Conservation (phyloP, 805 yeast species). For the Teunomyces atbi region DNA sequence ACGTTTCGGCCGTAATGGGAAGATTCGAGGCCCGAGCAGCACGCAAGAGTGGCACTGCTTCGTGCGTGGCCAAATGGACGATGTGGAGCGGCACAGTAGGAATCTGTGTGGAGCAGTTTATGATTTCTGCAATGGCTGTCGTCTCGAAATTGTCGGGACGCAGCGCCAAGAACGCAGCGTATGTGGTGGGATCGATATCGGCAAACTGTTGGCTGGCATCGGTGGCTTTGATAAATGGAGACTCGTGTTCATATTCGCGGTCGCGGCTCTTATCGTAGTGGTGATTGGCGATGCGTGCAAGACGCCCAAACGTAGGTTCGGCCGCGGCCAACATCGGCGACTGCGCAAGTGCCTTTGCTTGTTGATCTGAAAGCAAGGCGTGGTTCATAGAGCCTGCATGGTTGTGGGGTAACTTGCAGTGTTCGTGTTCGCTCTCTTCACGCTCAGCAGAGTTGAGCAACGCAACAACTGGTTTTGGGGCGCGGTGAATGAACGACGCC, state of each 20-base stretch:
- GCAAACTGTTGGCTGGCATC: constrained; percentile 12
- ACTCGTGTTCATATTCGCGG: constrained; percentile 19
- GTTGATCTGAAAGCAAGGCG: constrained; percentile 46
- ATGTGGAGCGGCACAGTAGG: constrained; percentile 76
- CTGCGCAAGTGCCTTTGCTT: constrained; percentile 51
- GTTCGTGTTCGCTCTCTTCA: constrained; percentile 24
- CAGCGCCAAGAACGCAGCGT: constrained; percentile 73
- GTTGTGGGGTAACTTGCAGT: constrained; percentile 32
- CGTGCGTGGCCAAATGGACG: constrained; percentile 85
- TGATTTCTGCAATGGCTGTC: constrained; percentile 74
- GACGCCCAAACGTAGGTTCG: constrained; percentile 54
- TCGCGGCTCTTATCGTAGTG: constrained; percentile 12
- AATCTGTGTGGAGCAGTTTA: constrained; percentile 54
- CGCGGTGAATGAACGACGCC: constrained; percentile 38
- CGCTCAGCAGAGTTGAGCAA: constrained; percentile 20
- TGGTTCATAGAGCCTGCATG: constrained; percentile 21
- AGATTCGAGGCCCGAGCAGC: constrained; percentile 59
- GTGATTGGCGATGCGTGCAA: constrained; percentile 40
- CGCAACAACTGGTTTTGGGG: constrained; percentile 38
- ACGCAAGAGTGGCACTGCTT: constrained; percentile 71
- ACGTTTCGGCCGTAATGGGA: constrained; percentile 84
- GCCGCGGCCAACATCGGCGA: constrained; percentile 58
- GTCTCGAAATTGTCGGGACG: constrained; percentile 89
- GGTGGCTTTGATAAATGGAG: constrained; percentile 23
- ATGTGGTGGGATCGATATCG: constrained; percentile 53